A percentile compares a stretch with the other conserved stretches of the same genome.
These are phyloP conservation scores for Rubia balearica DNA, from an alignment of 305 asterid genomes.

Conservation along the genomic window DNA sequence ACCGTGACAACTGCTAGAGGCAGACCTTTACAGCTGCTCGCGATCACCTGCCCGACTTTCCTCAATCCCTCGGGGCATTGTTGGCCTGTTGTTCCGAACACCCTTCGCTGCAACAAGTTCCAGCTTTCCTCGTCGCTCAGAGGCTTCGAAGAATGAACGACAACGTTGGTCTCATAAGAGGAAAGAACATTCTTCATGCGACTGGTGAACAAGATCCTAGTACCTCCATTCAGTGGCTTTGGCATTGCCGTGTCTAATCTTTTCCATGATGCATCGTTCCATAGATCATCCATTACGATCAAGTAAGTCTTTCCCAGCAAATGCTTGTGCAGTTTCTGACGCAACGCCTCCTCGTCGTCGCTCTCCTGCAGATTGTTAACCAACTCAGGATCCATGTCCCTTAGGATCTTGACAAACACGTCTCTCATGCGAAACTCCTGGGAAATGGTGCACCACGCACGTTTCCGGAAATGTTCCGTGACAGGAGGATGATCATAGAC, in stretches of 20 bases:
- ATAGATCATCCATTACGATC: constrained; percentile 21
- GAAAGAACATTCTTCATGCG: neutral
- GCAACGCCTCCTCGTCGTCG: neutral
- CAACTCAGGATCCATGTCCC: neutral
- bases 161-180: neutral
- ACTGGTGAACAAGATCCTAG: constrained; percentile 17
- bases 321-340: neutral
- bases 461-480: neutral
- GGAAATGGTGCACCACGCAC: constrained; percentile 13
- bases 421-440: neutral
- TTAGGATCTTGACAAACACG: constrained; percentile 12
- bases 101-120: constrained; percentile 3
- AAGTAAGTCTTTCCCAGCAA: neutral
- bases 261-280: constrained; percentile 2
- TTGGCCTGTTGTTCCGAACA: neutral
- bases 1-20: constrained; percentile 14
- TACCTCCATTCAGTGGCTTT: neutral
- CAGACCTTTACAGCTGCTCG: constrained; percentile 13
- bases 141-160: neutral
- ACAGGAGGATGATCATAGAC: neutral
- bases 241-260: neutral
- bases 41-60: neutral
- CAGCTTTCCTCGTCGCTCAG: neutral
- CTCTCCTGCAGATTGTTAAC: neutral
- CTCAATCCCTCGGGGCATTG: neutral